Conservation (phyloP, 345 rosid species). For the Luvunga scandens region DNA sequence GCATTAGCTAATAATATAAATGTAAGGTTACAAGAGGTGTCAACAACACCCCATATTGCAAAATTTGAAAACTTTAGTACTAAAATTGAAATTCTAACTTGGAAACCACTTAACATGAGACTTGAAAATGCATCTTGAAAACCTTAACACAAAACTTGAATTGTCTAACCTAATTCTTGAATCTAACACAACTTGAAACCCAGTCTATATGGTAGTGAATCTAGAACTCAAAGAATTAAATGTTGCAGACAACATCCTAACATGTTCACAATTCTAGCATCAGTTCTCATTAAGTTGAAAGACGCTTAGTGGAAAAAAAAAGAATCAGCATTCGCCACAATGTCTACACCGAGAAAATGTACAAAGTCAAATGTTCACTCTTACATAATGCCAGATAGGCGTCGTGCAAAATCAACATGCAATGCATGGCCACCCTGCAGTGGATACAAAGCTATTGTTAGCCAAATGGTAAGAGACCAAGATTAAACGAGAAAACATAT, state of each 20-base stretch:
- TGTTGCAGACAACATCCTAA: background rate
- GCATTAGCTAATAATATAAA: background rate
- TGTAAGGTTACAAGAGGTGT: no score
- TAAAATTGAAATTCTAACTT: no score
- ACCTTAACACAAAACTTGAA: no score
- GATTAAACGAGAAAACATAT: no score
- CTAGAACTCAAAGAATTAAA: background rate
- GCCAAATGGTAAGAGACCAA: background rate
- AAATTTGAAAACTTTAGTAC: no score
- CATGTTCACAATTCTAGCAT: background rate
- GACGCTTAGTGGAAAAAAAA: background rate
- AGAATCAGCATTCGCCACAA: background rate
- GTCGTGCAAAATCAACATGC: conserved; percentile 48
- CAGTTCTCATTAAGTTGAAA: background rate
- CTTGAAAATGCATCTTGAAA: no score
- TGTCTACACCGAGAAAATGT: background rate
- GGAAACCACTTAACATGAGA: no score
- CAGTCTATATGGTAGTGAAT: no score
- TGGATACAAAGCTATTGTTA: conserved; percentile 9
- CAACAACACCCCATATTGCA: no score
- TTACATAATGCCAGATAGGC: conserved; percentile 19
- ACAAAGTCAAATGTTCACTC: background rate
- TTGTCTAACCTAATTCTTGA: no score
- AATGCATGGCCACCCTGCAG: conserved; percentile 61
- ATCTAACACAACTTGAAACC: no score